Base-by-base conservation (phyloP, 2,329 filamentous ascomycete genomes). In the Aureobasidium sp. region DNA sequence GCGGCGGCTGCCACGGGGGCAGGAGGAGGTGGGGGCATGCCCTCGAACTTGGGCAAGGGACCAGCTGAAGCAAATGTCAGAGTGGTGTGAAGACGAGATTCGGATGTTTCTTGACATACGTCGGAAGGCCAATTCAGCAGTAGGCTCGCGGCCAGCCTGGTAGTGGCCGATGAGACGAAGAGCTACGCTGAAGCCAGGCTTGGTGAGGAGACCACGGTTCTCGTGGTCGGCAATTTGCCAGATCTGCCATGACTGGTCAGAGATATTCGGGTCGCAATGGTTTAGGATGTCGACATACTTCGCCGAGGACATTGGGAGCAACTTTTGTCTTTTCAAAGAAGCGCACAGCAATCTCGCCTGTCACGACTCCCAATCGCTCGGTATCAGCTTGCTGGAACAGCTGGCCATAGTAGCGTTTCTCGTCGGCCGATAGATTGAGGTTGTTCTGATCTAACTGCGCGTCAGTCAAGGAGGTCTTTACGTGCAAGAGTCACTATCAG, bases 151-250 rank as follows among this genome's bases (percentile, higher is more conserved):
- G 70, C 90, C 90, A 66, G 88, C 90, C 78, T 99, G 94, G 67
- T 92, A 92, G 78, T 97, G 94, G 64, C 92, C 94, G 73, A 99
- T 97, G 73, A 99, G 85, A 71, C 94, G 86, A 72, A 99, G 78
- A 63, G 96, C 94, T 73, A 96, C 85, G 65, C 92, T 90, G 77
- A 99, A 99, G 73, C 93, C 94, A 46, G 92, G 85, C 24, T 92
- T 92, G 37, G 92, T 97, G 68, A 99, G 81, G 68, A 97, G 89
- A 59, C 94, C 94, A 67, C 92, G 86, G 79, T 99, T 99, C 79
- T 97, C 93, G 67, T 85, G 92, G 78, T 99, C 94, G 68, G 94
- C 93, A 74, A 99, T 94, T 78, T 97, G 93, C 94, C 94, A 99
- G 82, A 99, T 97, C 89, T 96, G 75, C 10, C 62, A 66, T n/a